These are phyloP conservation scores for Penicillium sp. DNA, from an alignment of 2,329 filamentous ascomycete species.

Conservation along the genomic window DNA sequence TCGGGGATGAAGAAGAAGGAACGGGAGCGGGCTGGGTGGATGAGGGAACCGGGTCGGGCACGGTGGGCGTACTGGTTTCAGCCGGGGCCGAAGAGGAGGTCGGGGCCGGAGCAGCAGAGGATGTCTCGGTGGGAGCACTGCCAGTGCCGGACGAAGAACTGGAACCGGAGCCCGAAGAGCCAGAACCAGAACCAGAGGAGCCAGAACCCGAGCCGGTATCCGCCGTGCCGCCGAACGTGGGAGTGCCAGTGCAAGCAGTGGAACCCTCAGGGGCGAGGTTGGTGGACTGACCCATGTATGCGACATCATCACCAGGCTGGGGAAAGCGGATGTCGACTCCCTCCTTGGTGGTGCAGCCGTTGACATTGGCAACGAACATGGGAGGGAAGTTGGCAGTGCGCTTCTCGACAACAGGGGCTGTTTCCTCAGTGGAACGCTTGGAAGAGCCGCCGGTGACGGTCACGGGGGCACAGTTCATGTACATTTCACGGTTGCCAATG, in stretches of 20 bases:
- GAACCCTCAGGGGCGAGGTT: slow-evolving; percentile 31
- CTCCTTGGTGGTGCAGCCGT: slow-evolving; percentile 54
- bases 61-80: slow-evolving; percentile 3
- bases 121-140: not conserved
- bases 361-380: slow-evolving; percentile 71
- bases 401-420: slow-evolving; percentile 39
- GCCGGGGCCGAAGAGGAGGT: slow-evolving; percentile 5
- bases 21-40: slow-evolving; percentile 4
- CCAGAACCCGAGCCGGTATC: slow-evolving; percentile 25
- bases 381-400: slow-evolving; percentile 60
- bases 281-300: slow-evolving; percentile 43
- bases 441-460: slow-evolving; percentile 53
- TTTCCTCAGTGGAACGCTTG: slow-evolving; percentile 37
- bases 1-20: slow-evolving; percentile 4
- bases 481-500: slow-evolving; percentile 88
- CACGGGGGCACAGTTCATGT: slow-evolving; percentile 90
- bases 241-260: slow-evolving; percentile 28
- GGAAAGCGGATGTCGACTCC: slow-evolving; percentile 61
- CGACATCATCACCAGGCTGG: slow-evolving; percentile 57
- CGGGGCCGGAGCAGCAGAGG: not conserved
- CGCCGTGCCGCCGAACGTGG: slow-evolving; percentile 32
- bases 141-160: slow-evolving; percentile 3
- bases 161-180: slow-evolving; percentile 29
- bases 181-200: slow-evolving; percentile 22
- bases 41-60: not conserved